Conservation (phyloP, 1,284 basidiomycete species). For the Melampsora larici-populina region DNA sequence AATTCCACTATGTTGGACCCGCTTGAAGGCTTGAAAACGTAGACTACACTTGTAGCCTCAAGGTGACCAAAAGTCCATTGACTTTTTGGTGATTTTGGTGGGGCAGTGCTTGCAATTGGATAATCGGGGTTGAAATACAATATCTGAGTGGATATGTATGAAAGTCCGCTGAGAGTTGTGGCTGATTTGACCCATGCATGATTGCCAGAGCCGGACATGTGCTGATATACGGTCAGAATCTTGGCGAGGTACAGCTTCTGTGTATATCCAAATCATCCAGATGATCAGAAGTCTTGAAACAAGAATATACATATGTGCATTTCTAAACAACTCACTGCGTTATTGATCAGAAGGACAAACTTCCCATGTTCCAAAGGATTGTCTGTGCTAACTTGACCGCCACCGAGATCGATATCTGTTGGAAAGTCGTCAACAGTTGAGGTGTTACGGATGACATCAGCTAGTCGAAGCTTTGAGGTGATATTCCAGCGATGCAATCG, state of each 20-base stretch:
- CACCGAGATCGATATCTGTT: not conserved
- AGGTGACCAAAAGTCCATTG: too few species aligned
- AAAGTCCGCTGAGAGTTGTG: not conserved
- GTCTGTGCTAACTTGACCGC: not conserved
- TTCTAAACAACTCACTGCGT: not conserved
- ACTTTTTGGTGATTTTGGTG: not conserved
- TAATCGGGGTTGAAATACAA: not conserved
- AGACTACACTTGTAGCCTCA: too few species aligned
- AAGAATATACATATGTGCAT: not conserved
- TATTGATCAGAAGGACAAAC: not conserved
- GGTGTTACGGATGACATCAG: not conserved
- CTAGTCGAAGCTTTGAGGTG: not conserved
- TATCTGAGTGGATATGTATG: not conserved
- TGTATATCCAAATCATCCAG: not conserved
- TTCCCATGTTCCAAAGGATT: not conserved
- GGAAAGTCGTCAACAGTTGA: not conserved
- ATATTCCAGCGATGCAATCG: not conserved
- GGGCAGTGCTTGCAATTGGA: not conserved
- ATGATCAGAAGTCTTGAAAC: not conserved
- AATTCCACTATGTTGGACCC: too few species aligned
- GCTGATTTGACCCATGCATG: not conserved
- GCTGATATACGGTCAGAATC: not conserved
- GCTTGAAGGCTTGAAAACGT: too few species aligned
- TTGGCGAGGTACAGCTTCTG: not conserved
- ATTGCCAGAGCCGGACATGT: not conserved